Conservation (phyloP, 2,329 filamentous ascomycete species). For the Talaromyces piceae region DNA sequence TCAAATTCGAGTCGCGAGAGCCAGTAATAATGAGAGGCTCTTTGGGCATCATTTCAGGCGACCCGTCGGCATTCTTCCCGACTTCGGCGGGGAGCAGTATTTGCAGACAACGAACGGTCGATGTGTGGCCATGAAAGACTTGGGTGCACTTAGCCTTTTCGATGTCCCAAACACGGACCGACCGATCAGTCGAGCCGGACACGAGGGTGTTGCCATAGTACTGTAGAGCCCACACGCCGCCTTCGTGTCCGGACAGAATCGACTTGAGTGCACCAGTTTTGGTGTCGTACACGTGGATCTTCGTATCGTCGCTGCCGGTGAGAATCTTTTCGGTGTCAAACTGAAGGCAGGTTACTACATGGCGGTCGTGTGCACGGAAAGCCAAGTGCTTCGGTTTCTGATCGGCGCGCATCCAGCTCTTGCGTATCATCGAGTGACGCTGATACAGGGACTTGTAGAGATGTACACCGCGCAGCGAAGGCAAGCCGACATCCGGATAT, state of each 20-base stretch:
- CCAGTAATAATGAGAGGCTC: constrained; percentile 96
- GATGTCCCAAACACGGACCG: constrained; percentile 99
- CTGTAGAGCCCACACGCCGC: constrained; percentile 94
- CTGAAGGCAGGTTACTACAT: constrained; percentile 95
- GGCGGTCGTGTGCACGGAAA: constrained; percentile 89
- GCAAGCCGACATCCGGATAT: constrained; percentile 70
- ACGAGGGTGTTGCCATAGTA: constrained; percentile 94
- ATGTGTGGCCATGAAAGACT: constrained; percentile 95
- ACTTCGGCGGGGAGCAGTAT: constrained; percentile 83
- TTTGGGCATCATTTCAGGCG: constrained; percentile 79
- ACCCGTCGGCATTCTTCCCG: constrained; percentile 63
- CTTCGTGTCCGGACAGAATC: constrained; percentile 86
- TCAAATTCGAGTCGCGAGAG: constrained; percentile 85
- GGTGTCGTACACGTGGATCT: constrained; percentile 97
- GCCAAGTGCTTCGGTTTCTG: constrained; percentile 85
- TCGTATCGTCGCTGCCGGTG: constrained; percentile 92
- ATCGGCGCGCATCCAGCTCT: constrained; percentile 80
- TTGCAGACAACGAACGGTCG: constrained; percentile 89
- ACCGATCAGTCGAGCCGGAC: constrained; percentile 90
- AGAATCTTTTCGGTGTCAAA: constrained; percentile 98
- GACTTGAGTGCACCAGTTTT: constrained; percentile 81
- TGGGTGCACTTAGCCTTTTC: constrained; percentile 87
- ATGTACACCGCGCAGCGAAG: constrained; percentile 74
- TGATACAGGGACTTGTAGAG: constrained; percentile 96
- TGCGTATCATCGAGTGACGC: constrained; percentile 80